Evolutionary conservation across 306 rosid species (phyloP), one percentile per base, ranked within the genome.

Genomic region (Sophora flavescens): DNA sequence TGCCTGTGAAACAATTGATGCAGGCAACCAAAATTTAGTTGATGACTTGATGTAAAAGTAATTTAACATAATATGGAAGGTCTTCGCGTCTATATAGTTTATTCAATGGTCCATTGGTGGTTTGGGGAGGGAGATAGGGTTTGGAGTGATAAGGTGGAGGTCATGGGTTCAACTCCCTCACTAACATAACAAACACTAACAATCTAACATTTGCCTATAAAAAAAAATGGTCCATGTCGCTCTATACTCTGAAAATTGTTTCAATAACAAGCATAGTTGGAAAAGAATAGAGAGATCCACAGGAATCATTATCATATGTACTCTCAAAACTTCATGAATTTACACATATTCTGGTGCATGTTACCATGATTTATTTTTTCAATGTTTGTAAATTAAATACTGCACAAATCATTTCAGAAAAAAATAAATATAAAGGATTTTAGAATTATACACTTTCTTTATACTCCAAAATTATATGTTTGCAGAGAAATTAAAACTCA

Each of bases 1-100:
- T 51, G 97, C 99, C 99, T 95, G 90, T 36, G 51, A 74, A 39
- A 71, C 81, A 81, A 60, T 60, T n/a, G 41, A 50, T 33, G 22
- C 63, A 59, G 14, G 36, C 65, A 80, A 57, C 60, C 8, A 67
- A 62, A 42, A 6, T 15, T 70, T 30, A 63, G 26, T 57, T 26
- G 17, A 44, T 72, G 63, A 7, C 32, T 30, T 30, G 32, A 30
- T 30, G 32, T 3, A 63, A 13, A 73, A 36, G 56, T 28, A 48
- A 56, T 18, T 44, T 45, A 73, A 73, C 68, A 59, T 28, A 14
- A 73, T 48, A 5, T 15, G 70, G 61, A 41, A n/a, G 13, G 1
- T 8, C 26, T 57, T 22, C 56, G 14, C 30, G 8, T 52, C 35
- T 52, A 11, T 18, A 71, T 4, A 41, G 64, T 36, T 71, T 14